These are phyloP conservation scores for Jamesozyma hellenica DNA, from an alignment of 805 yeast species.

Conservation along the genomic window DNA sequence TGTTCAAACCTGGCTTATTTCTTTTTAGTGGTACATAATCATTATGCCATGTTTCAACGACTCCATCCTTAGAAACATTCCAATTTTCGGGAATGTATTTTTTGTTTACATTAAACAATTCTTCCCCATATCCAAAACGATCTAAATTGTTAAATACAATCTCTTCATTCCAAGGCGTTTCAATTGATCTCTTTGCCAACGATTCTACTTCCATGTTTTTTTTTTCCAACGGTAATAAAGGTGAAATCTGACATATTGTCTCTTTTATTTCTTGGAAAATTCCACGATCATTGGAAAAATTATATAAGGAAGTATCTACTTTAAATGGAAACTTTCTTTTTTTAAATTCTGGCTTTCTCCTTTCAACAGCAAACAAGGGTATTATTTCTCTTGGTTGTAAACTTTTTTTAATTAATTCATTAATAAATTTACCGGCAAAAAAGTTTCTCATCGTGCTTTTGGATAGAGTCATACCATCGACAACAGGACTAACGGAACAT, in stretches of 20 bases:
- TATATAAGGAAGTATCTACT: conserved; percentile 41
- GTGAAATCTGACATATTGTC: conserved; percentile 42
- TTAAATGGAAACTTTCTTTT: conserved; percentile 17
- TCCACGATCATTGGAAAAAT: conserved; percentile 42
- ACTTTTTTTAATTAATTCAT: conserved; percentile 22
- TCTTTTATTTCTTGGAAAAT: conserved; percentile 70
- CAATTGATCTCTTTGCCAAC: conserved; percentile 42
- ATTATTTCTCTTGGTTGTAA: conserved; percentile 28
- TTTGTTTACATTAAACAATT: conserved; percentile 55
- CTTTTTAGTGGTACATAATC: conserved; percentile 71
- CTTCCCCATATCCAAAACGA: conserved; percentile 55
- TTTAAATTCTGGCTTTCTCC: conserved; percentile 25
- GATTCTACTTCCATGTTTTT: conserved; percentile 20
- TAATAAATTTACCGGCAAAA: conserved; percentile 60
- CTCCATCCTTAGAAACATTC: conserved; percentile 41
- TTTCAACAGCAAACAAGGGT: conserved; percentile 26
- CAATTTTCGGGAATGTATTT: conserved; percentile 32
- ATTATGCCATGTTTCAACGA: conserved; percentile 41
- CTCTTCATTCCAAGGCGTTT: conserved; percentile 67
- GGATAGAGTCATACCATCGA: conserved; percentile 68
- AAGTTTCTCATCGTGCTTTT: conserved; percentile 62
- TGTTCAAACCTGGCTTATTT: conserved; percentile 26
- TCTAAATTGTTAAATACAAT: conserved; percentile 47
- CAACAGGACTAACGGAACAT: conserved; percentile 67
- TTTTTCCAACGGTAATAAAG: conserved; percentile 15